phyloP scores from a whole-genome alignment of 2,329 filamentous ascomycete species.

The Canariomyces notabilis region DNA sequence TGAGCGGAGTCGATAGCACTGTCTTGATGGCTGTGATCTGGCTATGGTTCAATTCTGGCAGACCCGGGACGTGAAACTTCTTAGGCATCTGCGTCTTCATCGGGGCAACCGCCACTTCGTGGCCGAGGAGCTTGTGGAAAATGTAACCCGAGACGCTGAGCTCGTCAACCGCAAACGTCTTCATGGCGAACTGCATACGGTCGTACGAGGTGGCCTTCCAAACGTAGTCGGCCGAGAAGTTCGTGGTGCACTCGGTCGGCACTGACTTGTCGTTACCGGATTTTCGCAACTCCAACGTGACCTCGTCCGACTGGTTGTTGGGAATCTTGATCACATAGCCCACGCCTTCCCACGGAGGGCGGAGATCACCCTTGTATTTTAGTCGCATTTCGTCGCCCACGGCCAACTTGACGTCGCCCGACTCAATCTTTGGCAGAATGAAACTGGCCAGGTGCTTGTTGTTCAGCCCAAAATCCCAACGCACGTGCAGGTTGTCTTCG shows the following conservation, averaged over 20 bases:
- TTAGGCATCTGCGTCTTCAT: conserved; percentile 95
- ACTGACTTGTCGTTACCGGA: conserved; percentile 95
- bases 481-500: conserved; percentile 88
- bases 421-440: conserved; percentile 91
- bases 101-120: conserved; percentile 88
- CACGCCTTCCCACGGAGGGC: conserved; percentile 91
- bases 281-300: conserved; percentile 88
- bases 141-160: conserved; percentile 98
- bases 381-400: conserved; percentile 98
- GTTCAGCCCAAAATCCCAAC: conserved; percentile 93
- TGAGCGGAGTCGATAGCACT: conserved; percentile 87
- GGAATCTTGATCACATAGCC: conserved; percentile 99
- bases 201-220: conserved; percentile 99
- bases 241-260: conserved; percentile 92
- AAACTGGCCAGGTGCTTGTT: conserved; percentile 97
- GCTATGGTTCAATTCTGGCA: conserved; percentile 91
- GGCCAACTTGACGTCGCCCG: conserved; percentile 94
- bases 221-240: conserved; percentile 97
- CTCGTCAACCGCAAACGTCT: conserved; percentile 96
- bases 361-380: conserved; percentile 91
- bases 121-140: conserved; percentile 91
- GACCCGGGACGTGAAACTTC: conserved; percentile 91
- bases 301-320: conserved; percentile 97
- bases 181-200: conserved; percentile 98
- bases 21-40: conserved; percentile 96